Conservation (phyloP, 768 basidiomycete species). For the Rhodosporidiobolus sp. region DNA sequence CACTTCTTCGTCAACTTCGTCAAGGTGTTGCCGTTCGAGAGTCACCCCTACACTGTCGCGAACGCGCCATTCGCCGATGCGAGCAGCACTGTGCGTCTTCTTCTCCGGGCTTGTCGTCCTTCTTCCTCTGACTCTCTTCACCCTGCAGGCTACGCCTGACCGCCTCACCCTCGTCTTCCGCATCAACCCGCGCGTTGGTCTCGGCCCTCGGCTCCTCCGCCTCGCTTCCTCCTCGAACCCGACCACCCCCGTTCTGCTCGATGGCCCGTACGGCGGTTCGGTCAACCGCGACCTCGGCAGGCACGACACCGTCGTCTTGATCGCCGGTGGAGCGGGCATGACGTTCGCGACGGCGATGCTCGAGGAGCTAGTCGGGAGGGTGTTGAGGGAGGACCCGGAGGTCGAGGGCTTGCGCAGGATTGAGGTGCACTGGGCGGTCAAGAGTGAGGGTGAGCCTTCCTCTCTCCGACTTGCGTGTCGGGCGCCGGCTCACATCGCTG, state of each 20-base stretch:
- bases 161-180: conserved; percentile 27
- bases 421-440: conserved; percentile 24
- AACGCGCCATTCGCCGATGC: conserved; percentile 34
- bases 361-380: conserved; percentile 19
- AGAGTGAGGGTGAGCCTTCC: conserved; percentile 15
- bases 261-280: conserved; percentile 43
- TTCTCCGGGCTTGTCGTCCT: neutral
- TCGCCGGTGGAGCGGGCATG: conserved; percentile 42
- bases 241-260: conserved; percentile 41
- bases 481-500: neutral
- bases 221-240: conserved; percentile 17
- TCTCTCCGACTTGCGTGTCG: neutral
- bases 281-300: conserved; percentile 26
- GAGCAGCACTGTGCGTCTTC: conserved; percentile 21
- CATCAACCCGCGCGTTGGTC: conserved; percentile 7
- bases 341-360: conserved; percentile 21
- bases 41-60: conserved; percentile 44
- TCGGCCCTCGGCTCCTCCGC: conserved; percentile 24
- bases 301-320: conserved; percentile 31
- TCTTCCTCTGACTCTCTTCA: too few species aligned
- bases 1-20: conserved; percentile 45
- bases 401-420: conserved; percentile 6
- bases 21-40: conserved; percentile 39
- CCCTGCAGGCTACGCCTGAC: conserved; percentile 22
- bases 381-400: conserved; percentile 7